Evolutionary conservation across 2,329 filamentous ascomycete genomes (phyloP).

Genomic region (Pseudocercospora cruenta): DNA sequence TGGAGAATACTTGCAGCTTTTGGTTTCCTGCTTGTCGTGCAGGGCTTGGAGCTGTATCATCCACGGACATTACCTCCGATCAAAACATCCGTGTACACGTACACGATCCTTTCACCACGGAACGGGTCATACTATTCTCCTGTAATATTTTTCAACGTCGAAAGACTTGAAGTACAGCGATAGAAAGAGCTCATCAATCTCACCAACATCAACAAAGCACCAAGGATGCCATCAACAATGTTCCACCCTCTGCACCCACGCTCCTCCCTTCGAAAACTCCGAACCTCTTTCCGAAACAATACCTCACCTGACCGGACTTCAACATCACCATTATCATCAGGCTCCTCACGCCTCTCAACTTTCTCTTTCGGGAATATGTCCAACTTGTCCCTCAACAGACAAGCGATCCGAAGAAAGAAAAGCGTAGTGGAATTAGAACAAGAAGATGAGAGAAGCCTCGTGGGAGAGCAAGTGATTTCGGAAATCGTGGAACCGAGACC

Average conservation of each 20-base stretch:
- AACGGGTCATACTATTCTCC: not conserved
- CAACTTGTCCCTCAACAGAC: slow-evolving; percentile 19
- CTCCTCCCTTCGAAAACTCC: slow-evolving; percentile 35
- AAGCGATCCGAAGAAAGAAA: slow-evolving; percentile 35
- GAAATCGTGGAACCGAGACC: slow-evolving; percentile 39
- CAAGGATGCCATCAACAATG: slow-evolving; percentile 10
- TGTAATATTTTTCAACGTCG: not conserved
- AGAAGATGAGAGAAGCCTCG: slow-evolving; percentile 34
- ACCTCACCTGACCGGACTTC: slow-evolving; percentile 14
- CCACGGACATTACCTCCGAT: not conserved
- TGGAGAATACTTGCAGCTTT: no score
- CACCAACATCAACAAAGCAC: not conserved
- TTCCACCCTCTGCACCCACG: slow-evolving; percentile 29
- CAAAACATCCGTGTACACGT: not conserved
- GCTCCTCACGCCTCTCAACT: slow-evolving; percentile 26
- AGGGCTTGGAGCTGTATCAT: no score
- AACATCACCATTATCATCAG: slow-evolving; percentile 24
- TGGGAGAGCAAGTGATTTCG: slow-evolving; percentile 28
- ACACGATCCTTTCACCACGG: not conserved
- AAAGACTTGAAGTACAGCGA: not conserved
- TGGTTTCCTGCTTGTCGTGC: no score
- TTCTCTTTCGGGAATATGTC: slow-evolving; percentile 32
- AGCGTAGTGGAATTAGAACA: slow-evolving; percentile 38
- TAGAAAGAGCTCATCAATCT: not conserved
- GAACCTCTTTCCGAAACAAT: slow-evolving; percentile 31